These are phyloP conservation scores for Rhodotorula toruloides DNA, from an alignment of 768 basidiomycete species.

Conservation along the genomic window DNA sequence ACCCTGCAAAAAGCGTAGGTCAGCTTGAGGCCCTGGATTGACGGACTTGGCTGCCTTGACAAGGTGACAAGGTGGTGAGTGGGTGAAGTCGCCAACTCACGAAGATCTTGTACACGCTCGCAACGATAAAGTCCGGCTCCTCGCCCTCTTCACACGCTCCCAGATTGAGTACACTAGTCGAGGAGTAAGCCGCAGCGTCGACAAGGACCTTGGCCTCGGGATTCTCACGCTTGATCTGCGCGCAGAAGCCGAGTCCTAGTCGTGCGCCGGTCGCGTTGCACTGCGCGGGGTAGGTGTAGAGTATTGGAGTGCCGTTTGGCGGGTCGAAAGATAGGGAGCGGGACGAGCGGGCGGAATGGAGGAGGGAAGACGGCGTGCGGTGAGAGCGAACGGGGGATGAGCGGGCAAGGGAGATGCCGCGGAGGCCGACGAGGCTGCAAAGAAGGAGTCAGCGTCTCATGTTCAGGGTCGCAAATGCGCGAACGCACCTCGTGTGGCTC, in stretches of 20 bases:
- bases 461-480: neutral
- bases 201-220: slow-evolving; percentile 28
- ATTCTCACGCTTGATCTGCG: slow-evolving; percentile 20
- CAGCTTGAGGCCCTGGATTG: no score
- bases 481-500: slow-evolving; percentile 19
- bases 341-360: slow-evolving; percentile 2
- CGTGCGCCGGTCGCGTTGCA: slow-evolving; percentile 43
- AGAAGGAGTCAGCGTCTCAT: neutral
- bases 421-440: slow-evolving; percentile 8
- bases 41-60: neutral
- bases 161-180: slow-evolving; percentile 36
- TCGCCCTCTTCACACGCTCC: slow-evolving; percentile 10
- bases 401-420: slow-evolving; percentile 6
- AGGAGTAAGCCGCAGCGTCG: slow-evolving; percentile 41
- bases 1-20: slow-evolving; percentile 15
- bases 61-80: no score
- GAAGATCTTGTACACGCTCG: slow-evolving; percentile 43
- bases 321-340: neutral
- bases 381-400: neutral
- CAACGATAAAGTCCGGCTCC: slow-evolving; percentile 41
- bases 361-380: neutral
- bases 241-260: slow-evolving; percentile 17
- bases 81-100: slow-evolving; percentile 1
- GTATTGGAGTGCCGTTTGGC: neutral
- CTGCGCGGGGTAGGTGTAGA: slow-evolving; percentile 39